Evolutionary conservation across 768 basidiomycete species (phyloP), one percentile per base, ranked within the genome.

Genomic region (Suillus fuscotomentosus): DNA sequence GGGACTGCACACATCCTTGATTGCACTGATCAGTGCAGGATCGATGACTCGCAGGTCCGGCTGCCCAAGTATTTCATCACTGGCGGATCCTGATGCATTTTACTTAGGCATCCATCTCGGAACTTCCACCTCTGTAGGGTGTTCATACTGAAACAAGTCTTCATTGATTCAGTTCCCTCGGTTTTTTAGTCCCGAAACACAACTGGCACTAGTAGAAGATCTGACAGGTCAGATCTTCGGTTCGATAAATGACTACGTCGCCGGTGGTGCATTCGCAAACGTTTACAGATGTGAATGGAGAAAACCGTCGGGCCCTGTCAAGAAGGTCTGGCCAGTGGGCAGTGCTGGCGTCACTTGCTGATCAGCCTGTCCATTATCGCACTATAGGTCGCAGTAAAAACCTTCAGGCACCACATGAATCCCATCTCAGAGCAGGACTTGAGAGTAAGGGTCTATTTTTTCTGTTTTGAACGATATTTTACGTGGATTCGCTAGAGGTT

Each of bases 401-500:
- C 22, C 31, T 9, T 24, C 7, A 15, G 15, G 13, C 7, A n/a
- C 2, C 36, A 38, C 8, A 10, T 9, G 9, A 0, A 10, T 38
- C 9, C 0, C 9, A 14, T 10, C n/a, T 31, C 42, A 34, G n/a
- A 45, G 11, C 22, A 38, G 27, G 60, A 61, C 17, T n/a, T n/a
- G 15, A 38, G 50, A 8, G 38, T 31, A 2, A 24, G 45, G 1
- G 13, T 11, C 2, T 50, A n/a, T 45, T 14, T 45, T 3, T 31
- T n/a, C 31, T 34, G 15, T 17, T 34, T 10, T 22, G 7, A 20
- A n/a, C 8, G 14, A 24, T 13, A 4, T 34, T 34, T 6, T 3
- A 43, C 9, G 17, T 31, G 8, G 11, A 38, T n/a, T 13, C 34
- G 13, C 14, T n/a, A 71, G 70, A 39, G 65, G 27, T 43, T 71